Percentiles rank a stretch among this genome's conserved stretches.
phyloP scores from a whole-genome alignment of 179 eudicot species.

The Monotropa hypopitys region DNA sequence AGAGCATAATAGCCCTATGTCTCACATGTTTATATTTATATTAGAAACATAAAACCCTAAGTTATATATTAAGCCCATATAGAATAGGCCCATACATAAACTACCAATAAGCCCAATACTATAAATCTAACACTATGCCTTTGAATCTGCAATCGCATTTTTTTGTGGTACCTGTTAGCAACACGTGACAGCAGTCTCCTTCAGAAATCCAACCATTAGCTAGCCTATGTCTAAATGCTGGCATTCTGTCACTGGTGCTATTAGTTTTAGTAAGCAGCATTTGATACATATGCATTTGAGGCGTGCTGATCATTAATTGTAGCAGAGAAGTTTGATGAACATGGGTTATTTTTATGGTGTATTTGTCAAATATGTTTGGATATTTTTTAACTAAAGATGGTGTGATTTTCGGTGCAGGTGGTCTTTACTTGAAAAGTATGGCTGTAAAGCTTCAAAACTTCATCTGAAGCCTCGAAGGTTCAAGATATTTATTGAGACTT shows the following conservation, averaged over 20 bases:
- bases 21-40: no score
- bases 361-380: not conserved
- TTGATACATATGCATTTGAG: not conserved
- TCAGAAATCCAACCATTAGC: not conserved
- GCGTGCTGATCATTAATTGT: not conserved
- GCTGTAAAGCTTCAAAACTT: slow-evolving; percentile 97
- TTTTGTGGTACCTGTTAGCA: not conserved
- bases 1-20: no score
- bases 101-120: no score
- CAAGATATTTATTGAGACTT: slow-evolving; percentile 72
- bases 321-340: not conserved
- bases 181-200: not conserved
- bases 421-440: slow-evolving; percentile 84
- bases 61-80: no score
- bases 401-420: slow-evolving; percentile 47
- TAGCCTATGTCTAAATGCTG: not conserved
- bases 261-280: not conserved
- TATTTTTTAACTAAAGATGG: not conserved
- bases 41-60: no score
- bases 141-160: not conserved
- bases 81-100: no score
- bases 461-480: slow-evolving; percentile 94
- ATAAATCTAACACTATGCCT: no score
- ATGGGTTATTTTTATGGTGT: not conserved
- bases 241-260: not conserved